Base-by-base conservation (phyloP, 345 rosid species). In the Pistacia integerrima region DNA sequence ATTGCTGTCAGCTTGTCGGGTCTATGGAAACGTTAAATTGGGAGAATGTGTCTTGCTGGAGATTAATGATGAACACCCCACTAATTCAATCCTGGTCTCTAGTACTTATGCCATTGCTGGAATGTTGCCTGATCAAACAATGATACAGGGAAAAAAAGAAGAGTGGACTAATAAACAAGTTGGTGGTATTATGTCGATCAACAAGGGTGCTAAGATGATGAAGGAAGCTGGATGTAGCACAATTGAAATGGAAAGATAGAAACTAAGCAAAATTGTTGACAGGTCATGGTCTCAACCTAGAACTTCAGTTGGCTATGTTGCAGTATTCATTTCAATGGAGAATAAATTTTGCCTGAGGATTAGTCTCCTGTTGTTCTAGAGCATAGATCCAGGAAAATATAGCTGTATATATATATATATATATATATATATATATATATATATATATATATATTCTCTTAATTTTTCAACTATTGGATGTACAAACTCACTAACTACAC, bases 1-100 rank as follows among this genome's bases (percentile, higher is more conserved):
- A 30, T 52, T 92, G 80, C 88, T 90, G 55, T 88, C 91, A 56
- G 91, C 91, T 77, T 90, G 93, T 78, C 79, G 94, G 73, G 85
- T 90, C 17, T 81, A 85, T 67, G 91, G 94, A 55, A 81, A 90
- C 75, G 76, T 78, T 70, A 81, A 76, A 61, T 59, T 90, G 58
- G 94, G 90, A 22, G 87, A 80, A 77, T 11, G 62, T n/a, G 75
- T 77, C 59, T 80, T 90, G 82, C 79, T 46, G 49, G 89, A 87
- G 75, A 78, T 83, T 48, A 84, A 57, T 64, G 78, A 84, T 74
- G 70, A 51, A 70, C 89, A 85, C 70, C 92, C 92, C 1, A 78
- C 91, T 46, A 91, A 91, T 85, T 64, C 79, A 12, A 80, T 88
- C 64, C 91, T 90, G 78, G 76, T 90, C 16, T 85, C 86, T 11